These are phyloP conservation scores for Beauveria varroae DNA, from an alignment of 2,329 filamentous ascomycete species.

Conservation along the genomic window DNA sequence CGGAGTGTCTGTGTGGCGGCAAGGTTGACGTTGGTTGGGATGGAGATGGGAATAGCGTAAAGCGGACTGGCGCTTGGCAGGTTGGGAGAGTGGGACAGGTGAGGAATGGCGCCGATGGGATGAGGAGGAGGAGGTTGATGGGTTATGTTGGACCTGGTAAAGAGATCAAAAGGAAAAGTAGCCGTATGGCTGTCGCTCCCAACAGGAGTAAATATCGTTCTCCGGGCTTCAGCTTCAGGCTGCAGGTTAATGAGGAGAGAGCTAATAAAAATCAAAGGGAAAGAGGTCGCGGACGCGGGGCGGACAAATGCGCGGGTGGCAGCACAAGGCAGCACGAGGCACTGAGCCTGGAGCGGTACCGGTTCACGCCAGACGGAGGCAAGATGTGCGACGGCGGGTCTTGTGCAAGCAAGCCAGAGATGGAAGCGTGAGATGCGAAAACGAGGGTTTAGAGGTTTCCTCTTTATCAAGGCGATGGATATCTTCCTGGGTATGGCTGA, in stretches of 20 bases:
- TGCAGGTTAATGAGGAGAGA: no score
- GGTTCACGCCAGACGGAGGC: not conserved
- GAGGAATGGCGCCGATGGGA: not conserved
- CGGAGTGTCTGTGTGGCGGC: not conserved
- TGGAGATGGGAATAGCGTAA: not conserved
- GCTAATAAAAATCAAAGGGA: not conserved
- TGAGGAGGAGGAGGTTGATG: not conserved
- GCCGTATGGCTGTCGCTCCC: not conserved
- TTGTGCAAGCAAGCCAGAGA: not conserved
- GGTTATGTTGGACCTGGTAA: not conserved
- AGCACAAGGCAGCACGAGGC: not conserved
- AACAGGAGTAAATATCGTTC: not conserved
- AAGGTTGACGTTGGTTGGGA: not conserved
- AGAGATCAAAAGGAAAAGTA: not conserved
- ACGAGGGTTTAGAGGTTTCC: not conserved
- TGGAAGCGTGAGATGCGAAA: not conserved
- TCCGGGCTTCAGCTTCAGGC: no score
- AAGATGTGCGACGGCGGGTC: not conserved
- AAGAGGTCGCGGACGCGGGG: not conserved
- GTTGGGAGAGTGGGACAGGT: not conserved
- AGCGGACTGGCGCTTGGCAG: constrained; percentile 2
- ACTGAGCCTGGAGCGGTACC: not conserved
- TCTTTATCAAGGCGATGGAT: not conserved
- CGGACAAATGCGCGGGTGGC: not conserved
- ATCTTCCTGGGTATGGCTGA: no score